Evolutionary conservation across 164 flowering plant genomes (phyloP), one percentile per base, ranked within the genome.

Genomic region (Paratinospora sagittata): DNA sequence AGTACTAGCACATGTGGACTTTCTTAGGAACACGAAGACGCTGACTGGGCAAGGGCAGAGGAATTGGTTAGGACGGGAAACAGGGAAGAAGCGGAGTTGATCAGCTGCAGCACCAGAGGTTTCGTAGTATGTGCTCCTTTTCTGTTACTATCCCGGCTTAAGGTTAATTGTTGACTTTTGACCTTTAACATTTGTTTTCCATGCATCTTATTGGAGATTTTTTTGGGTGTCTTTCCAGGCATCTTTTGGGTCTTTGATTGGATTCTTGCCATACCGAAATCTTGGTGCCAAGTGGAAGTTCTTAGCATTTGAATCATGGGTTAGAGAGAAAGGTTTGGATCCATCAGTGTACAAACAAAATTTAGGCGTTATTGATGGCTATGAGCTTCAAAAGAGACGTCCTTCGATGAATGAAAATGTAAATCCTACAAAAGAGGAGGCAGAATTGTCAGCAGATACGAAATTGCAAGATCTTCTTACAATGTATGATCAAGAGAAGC

Each of bases 231-330:
- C 27, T 78, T 76, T 75, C 27, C 85, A 92, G 99, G 97, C 82
- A 74, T 90, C 96, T 41, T 90, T 87, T 84, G 91, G 93, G 45
- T 84, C 97, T 65, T 75, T 95, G 84, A 72, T 89, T 60, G 99
- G 99, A 65, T 92, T 91, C 81, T 75, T 95, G 77, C 97, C 97
- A 65, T 91, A 95, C 70, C 86, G 93, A 14, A 83, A 86, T 80
- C 90, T 95, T 78, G 84, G 85, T 70, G 80, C 92, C 58, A 91
- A 77, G 78, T 84, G 89, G 90, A 92, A 92, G 84, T 95, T 89
- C 74, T 82, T 95, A 65, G 97, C 97, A 55, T 89, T 95, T 82
- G 97, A 92, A 72, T 85, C 97, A 24, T 95, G 99, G 99, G 69
- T 95, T 83, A 88, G 89, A 81, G 80, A 73, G 76, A 91, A 87